Evolutionary conservation across 1,284 basidiomycete genomes (phyloP).

Genomic region (Apiotrichum siamense): DNA sequence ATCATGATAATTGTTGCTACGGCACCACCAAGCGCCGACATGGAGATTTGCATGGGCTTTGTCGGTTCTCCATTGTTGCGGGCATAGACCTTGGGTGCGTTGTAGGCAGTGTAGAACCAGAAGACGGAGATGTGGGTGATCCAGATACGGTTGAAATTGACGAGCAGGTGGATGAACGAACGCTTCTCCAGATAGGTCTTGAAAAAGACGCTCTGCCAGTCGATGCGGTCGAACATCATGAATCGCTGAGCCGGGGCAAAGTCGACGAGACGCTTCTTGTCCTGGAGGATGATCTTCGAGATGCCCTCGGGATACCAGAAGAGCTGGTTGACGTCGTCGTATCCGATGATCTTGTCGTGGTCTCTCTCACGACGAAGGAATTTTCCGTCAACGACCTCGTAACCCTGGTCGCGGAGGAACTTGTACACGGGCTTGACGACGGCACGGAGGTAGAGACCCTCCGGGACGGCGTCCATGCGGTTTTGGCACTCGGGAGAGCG

Average conservation of each 20-base stretch:
- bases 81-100: conserved; percentile 79
- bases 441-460: conserved; percentile 84
- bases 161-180: conserved; percentile 84
- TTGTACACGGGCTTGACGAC: conserved; percentile 95
- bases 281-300: conserved; percentile 76
- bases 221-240: conserved; percentile 90
- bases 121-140: conserved; percentile 86
- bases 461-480: conserved; percentile 85
- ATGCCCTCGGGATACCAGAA: conserved; percentile 99
- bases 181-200: conserved; percentile 96
- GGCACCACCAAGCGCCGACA: conserved; percentile 80
- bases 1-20: conserved; percentile 91
- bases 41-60: conserved; percentile 66
- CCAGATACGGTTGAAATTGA: conserved; percentile 98
- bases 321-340: conserved; percentile 97
- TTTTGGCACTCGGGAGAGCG: conserved; percentile 98
- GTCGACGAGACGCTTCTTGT: conserved; percentile 89
- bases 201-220: conserved; percentile 92
- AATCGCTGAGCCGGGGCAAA: conserved; percentile 81
- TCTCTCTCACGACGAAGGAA: conserved; percentile 90
- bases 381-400: conserved; percentile 92
- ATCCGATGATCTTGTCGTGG: conserved; percentile 92
- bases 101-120: conserved; percentile 92
- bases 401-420: conserved; percentile 96
- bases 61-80: conserved; percentile 49